Base-by-base conservation (phyloP, 139 green algal species). In the Micractinium conductrix region DNA sequence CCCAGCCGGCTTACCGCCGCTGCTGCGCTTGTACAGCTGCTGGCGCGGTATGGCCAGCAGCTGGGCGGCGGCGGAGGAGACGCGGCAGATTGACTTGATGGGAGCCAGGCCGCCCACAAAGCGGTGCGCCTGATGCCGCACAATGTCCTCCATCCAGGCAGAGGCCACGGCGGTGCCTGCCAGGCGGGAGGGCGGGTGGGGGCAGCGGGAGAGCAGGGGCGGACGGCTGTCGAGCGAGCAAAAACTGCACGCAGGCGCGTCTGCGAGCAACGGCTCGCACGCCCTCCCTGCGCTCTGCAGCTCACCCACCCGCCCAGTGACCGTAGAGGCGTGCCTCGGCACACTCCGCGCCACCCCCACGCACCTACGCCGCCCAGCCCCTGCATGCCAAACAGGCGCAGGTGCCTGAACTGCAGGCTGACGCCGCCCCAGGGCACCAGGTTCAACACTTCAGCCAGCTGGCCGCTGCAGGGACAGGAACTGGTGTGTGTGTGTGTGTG, bases 351-450 rank as follows among this genome's bases (percentile, higher is more conserved):
- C n/a, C n/a, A n/a, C n/a, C 17, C 21, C 45, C 6, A n/a, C 74
- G 33, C 37, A 82, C 76, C 76, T 17, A 82, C 37, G 8, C 76
- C 76, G 1, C 42, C 42, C 5, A 75, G 33, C 9, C 92, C 93
- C 22, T 88, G 60, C 65, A 94, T 58, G 5, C 93, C 93, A 16
- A 73, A 78, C 48, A 95, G 86, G 55, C 65, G 42, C 75, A 95
- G 74, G 9, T 73, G 76, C 21, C 87, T 88, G 35, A 94, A 85
- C 28, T 74, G 38, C 45, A 96, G 75, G 62, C 89, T 87, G n/a
- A 96, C 88, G 0, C 91, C 92, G 9, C 91, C 92, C 91, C 92
- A 94, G 38, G 92, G 92, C 74, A 95, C 90, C 74, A 96, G 72
- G 80, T 96, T 96, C 9, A 95, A 65, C n/a, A 96, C 86, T 89